Evolutionary conservation across 2,329 filamentous ascomycete species (phyloP).

Genomic region (Nigrograna mackinnonii): DNA sequence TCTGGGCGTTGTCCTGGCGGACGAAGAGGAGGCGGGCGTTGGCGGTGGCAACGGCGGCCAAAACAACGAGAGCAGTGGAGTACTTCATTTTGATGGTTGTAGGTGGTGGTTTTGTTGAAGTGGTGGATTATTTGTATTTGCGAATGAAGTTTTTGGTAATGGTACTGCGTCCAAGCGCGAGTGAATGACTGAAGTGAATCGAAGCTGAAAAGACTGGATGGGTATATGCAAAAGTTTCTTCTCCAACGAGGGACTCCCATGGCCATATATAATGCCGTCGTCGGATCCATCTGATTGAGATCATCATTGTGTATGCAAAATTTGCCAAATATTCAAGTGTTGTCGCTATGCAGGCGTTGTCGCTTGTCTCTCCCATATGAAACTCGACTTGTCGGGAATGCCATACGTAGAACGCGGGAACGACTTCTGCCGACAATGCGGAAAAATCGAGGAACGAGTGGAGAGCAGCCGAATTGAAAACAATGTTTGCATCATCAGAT

Average conservation of each 20-base stretch:
- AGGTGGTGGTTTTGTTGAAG: no score
- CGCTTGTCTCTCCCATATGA: no score
- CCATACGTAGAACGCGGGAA: constrained; percentile 18
- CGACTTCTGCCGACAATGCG: constrained; percentile 15
- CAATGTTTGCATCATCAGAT: constrained; percentile 10
- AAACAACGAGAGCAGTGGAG: constrained; percentile 17
- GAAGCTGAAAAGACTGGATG: constrained; percentile 13
- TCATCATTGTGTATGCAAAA: no score
- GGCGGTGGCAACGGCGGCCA: constrained; percentile 19
- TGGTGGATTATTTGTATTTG: no score
- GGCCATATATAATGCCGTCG: constrained; percentile 14
- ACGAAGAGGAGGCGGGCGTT: constrained; percentile 20
- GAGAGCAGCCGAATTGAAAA: constrained; percentile 3
- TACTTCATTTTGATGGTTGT: constrained; percentile 32
- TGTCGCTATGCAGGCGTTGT: no score
- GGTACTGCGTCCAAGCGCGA: constrained; percentile 26
- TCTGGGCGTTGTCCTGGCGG: constrained; percentile 31
- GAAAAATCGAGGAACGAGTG: constrained; percentile 1
- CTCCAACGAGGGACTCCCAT: not conserved
- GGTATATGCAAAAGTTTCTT: constrained; percentile 2
- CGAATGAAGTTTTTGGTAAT: no score
- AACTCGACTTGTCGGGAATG: constrained; percentile 11
- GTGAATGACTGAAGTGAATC: constrained; percentile 17
- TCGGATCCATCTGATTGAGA: no score
- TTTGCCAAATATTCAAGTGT: no score